A percentile compares a stretch with the other conserved stretches of the same genome.
Evolutionary conservation across 495 filamentous ascomycete species (phyloP).

Genomic region (Aspergillus mulundensis): DNA sequence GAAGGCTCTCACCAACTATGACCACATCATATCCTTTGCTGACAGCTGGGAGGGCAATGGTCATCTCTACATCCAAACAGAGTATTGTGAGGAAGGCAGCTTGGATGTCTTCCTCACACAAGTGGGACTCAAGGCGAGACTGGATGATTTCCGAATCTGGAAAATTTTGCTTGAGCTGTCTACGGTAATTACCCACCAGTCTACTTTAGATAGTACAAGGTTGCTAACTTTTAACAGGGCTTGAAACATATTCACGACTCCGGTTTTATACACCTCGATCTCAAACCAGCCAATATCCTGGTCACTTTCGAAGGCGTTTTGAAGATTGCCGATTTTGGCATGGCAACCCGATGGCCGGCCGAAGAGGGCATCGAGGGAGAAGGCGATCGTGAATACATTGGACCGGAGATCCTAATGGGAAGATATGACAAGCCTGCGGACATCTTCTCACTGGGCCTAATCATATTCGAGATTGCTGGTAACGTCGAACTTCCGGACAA

Average conservation of each 20-base stretch:
- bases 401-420: constrained; percentile 80
- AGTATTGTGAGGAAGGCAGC: constrained; percentile 90
- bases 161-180: constrained; percentile 86
- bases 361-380: constrained; percentile 76
- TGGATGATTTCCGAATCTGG: constrained; percentile 98
- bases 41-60: constrained; percentile 79
- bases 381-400: constrained; percentile 94
- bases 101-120: constrained; percentile 75
- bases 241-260: constrained; percentile 81
- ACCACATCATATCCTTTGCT: constrained; percentile 77
- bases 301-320: constrained; percentile 86
- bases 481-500: constrained; percentile 92
- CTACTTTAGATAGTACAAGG: neutral
- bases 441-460: constrained; percentile 88
- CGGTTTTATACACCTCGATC: constrained; percentile 87
- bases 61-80: constrained; percentile 93
- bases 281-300: constrained; percentile 93
- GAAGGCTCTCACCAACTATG: constrained; percentile 62
- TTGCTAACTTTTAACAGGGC: constrained; percentile 56
- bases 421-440: constrained; percentile 86
- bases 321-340: constrained; percentile 95
- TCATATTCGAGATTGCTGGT: constrained; percentile 88
- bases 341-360: constrained; percentile 78
- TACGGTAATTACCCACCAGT: constrained; percentile 46
- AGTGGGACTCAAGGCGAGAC: constrained; percentile 72